Conservation (phyloP, 2,329 filamentous ascomycete species). For the Podosphaera fusca region DNA sequence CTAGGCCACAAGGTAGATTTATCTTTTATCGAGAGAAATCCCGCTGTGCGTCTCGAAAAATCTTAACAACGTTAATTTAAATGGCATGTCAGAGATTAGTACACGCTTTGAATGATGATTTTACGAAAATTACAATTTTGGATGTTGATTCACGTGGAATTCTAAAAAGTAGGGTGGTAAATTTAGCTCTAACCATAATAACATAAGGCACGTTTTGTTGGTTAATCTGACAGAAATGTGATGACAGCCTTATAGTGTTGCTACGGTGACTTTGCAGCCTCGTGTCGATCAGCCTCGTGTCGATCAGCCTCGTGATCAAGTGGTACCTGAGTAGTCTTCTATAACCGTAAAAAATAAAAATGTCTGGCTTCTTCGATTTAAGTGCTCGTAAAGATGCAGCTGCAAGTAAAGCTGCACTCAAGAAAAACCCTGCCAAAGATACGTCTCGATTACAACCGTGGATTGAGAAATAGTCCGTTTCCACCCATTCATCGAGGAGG, state of each 20-base stretch:
- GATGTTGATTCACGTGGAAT: background rate
- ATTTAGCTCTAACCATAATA: too few species aligned
- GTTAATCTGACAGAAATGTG: background rate
- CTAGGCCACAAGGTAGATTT: slow-evolving; percentile 91
- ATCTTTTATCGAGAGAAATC: slow-evolving; percentile 75
- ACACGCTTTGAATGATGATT: background rate
- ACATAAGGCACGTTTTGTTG: background rate
- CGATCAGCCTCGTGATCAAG: background rate
- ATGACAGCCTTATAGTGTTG: background rate
- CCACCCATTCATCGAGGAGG: background rate
- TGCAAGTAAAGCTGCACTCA: slow-evolving; percentile 37
- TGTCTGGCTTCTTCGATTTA: slow-evolving; percentile 89
- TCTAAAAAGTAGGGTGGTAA: background rate
- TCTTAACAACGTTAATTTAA: slow-evolving; percentile 4
- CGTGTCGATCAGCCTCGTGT: background rate
- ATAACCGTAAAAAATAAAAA: slow-evolving; percentile 17
- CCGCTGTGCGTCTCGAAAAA: slow-evolving; percentile 52
- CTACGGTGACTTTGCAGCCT: background rate
- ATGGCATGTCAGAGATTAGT: background rate
- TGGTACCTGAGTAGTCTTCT: background rate
- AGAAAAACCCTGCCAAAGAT: slow-evolving; percentile 44
- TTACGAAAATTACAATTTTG: background rate
- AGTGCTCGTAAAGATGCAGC: slow-evolving; percentile 71
- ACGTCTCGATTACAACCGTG: slow-evolving; percentile 58
- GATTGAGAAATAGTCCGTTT: slow-evolving; percentile 89